Conservation (phyloP, 345 rosid genomes). For the Bretschneidera sinensis region DNA sequence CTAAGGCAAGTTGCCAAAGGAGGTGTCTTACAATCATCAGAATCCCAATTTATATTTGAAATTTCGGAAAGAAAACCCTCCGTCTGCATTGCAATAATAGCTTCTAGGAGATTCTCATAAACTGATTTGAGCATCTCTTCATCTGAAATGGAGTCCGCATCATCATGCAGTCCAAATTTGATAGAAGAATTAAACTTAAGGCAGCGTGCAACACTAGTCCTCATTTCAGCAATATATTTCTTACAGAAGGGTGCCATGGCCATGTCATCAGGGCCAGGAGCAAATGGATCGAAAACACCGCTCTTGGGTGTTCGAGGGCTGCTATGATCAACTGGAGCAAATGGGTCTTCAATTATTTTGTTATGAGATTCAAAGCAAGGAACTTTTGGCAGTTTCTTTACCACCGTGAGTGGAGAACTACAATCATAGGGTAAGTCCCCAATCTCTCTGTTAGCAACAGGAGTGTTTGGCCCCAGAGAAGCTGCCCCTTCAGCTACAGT, state of each 20-base stretch:
- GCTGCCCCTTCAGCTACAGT: background rate
- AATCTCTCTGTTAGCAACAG: constrained; percentile 33
- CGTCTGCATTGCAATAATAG: constrained; percentile 34
- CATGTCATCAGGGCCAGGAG: constrained; percentile 38
- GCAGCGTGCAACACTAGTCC: constrained; percentile 35
- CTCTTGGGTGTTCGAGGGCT: constrained; percentile 42
- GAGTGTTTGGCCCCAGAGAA: constrained; percentile 36
- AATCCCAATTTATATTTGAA: constrained; percentile 23
- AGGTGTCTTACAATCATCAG: constrained; percentile 41
- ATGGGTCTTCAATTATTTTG: constrained; percentile 6
- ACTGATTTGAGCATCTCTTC: constrained; percentile 49
- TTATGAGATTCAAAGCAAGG: constrained; percentile 14
- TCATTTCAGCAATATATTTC: constrained; percentile 30
- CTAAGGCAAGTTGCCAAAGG: constrained; percentile 24
- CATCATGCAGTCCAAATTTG: constrained; percentile 11
- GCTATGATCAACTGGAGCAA: constrained; percentile 3
- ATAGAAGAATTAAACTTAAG: constrained; percentile 31
- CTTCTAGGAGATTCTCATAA: constrained; percentile 47
- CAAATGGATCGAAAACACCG: constrained; percentile 51
- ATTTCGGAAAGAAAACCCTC: constrained; percentile 32
- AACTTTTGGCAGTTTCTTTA: constrained; percentile 17
- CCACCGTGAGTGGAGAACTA: constrained; percentile 29
- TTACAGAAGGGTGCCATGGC: constrained; percentile 37
- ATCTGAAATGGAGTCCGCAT: constrained; percentile 28
- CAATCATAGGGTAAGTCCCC: constrained; percentile 29